Evolutionary conservation across 2,329 filamentous ascomycete genomes (phyloP).

Genomic region (Truncatella angustata): DNA sequence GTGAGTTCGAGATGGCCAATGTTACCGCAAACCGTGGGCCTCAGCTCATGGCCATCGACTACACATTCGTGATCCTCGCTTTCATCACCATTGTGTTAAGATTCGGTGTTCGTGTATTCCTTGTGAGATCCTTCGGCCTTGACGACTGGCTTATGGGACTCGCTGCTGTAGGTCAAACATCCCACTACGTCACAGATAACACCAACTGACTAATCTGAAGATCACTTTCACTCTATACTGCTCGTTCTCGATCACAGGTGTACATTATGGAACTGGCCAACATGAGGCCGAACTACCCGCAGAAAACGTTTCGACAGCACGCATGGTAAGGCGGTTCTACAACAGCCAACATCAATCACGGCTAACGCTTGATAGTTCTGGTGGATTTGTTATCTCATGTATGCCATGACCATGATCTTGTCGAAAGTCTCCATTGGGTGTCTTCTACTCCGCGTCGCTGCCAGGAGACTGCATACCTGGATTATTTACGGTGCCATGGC

Average conservation of each 20-base stretch:
- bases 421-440: conserved; percentile 18
- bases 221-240: conserved; percentile 7
- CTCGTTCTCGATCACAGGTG: conserved; percentile 8
- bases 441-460: conserved; percentile 19
- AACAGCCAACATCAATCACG: neutral
- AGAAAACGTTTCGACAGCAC: neutral
- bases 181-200: too few relatives aligned
- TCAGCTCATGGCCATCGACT: conserved; percentile 5
- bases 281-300: conserved; percentile 1
- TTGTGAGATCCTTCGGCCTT: conserved; percentile 7
- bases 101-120: conserved; percentile 3
- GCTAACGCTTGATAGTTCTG: conserved; percentile 8
- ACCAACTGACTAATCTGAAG: neutral
- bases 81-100: neutral
- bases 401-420: conserved; percentile 17
- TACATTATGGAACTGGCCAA: conserved; percentile 9
- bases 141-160: conserved; percentile 12
- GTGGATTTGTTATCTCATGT: conserved; percentile 16
- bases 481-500: conserved; percentile 18
- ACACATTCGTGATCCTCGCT: neutral
- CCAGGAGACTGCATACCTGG: conserved; percentile 12
- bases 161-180: conserved; percentile 2
- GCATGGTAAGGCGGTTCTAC: neutral
- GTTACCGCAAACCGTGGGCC: neutral
- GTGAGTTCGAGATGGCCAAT: neutral